Base-by-base conservation (phyloP, 805 yeast genomes). In the Pichia nakasei region DNA sequence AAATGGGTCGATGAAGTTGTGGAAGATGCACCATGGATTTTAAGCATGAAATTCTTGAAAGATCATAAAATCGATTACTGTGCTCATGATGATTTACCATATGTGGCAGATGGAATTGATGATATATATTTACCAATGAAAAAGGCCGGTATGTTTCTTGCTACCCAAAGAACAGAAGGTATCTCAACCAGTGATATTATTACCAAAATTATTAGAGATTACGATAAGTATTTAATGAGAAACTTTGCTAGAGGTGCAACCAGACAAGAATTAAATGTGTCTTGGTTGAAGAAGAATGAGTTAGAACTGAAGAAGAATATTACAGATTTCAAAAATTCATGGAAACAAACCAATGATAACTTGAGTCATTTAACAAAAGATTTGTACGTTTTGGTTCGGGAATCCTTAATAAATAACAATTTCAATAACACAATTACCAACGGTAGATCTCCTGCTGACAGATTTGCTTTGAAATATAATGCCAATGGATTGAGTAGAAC, bases 201-300 rank as follows among this genome's bases (percentile, higher is more conserved):
- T 58, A 91, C 97, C 49, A 87, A 85, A 59, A 86, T 93, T 54
- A 89, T 93, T 54, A 76, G 93, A 55, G 97, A 93, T 66, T 93
- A 93, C 66, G 98, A 93, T 69, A 87, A 89, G 67, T 93, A 93
- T 64, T 70, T 93, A 63, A 83, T 91, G 93, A 79, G 98, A 61
- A 93, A 93, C 67, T 91, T 93, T 65, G 96, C 96, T 15, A 76
- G 98, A 52, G 98, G 98, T 39, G 97, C 96, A 11, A 85, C 97
- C 3, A 76, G 98, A 58, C 87, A 93, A 62, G 98, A 93, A 58
- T 75, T 93, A 56, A 93, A 93, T 58, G 97, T 93, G 19, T 84
- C 95, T 26, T 93, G 98, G 98, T 72, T 93, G 55, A 93, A 93
- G 67, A 93, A 93, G 65, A 93, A 93, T 63, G 98, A 93, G 67